Percentiles rank a stretch among this genome's conserved stretches.
These are phyloP conservation scores for Moricandia moricandioides DNA, from an alignment of 345 rosid genomes.

Conservation along the genomic window DNA sequence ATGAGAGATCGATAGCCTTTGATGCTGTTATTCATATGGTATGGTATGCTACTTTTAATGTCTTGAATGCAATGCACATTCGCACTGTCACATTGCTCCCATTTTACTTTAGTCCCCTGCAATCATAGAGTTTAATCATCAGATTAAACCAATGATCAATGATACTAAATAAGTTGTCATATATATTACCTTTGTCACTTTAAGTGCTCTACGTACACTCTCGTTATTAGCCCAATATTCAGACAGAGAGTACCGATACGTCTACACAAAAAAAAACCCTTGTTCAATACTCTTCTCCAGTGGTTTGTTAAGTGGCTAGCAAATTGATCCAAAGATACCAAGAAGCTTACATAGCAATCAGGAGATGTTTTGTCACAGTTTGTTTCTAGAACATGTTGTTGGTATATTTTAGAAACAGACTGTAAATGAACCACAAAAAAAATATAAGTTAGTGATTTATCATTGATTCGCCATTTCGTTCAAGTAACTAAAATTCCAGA, in stretches of 20 bases:
- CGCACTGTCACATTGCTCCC: conserved; percentile 5
- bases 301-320: not conserved
- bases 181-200: conserved; percentile 12
- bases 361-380: conserved; percentile 5
- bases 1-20: conserved; percentile 31
- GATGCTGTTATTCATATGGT: conserved; percentile 25
- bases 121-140: not conserved
- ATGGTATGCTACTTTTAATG: conserved; percentile 25
- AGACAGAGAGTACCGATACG: not conserved
- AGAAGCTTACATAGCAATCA: conserved; percentile 24
- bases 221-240: conserved; percentile 21
- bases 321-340: not conserved
- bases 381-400: not conserved
- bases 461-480: not conserved
- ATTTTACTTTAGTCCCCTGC: conserved; percentile 21
- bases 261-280: not conserved
- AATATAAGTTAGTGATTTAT: not conserved
- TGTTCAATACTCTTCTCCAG: not conserved
- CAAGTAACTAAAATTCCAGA: not conserved
- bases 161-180: not conserved
- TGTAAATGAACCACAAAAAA: not conserved
- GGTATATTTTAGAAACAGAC: conserved; percentile 9
- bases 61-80: not conserved
- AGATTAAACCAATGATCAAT: not conserved
- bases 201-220: conserved; percentile 26